A percentile compares a stretch with the other conserved stretches of the same genome.
Evolutionary conservation across 139 green algal genomes (phyloP).

Genomic region (Asterochloris erici): DNA sequence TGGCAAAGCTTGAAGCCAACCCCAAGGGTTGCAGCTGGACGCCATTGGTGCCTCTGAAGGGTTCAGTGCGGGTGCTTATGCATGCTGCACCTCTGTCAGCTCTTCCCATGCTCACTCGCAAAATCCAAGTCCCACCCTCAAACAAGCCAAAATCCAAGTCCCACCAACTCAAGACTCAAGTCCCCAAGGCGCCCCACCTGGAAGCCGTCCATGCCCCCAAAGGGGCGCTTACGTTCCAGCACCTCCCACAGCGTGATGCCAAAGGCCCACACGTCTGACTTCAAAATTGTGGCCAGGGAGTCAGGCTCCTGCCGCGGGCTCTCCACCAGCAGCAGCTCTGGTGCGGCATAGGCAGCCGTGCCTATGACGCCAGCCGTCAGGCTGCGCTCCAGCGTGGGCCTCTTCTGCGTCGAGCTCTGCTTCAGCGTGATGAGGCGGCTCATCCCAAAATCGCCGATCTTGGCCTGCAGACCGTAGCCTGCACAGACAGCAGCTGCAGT

Average conservation of each 20-base stretch:
- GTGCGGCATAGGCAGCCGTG: slow-evolving; percentile 38
- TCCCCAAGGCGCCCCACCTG: slow-evolving; percentile 12
- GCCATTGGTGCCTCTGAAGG: background rate
- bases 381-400: background rate
- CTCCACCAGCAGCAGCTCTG: slow-evolving; percentile 32
- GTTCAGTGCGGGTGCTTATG: no score
- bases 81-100: background rate
- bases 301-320: background rate
- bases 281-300: slow-evolving; percentile 22
- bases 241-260: slow-evolving; percentile 64
- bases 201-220: slow-evolving; percentile 38
- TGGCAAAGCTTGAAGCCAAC: no score
- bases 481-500: slow-evolving; percentile 17
- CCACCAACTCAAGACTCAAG: background rate
- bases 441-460: slow-evolving; percentile 59
- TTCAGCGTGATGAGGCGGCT: slow-evolving; percentile 27
- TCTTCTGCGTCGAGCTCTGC: background rate
- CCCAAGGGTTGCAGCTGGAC: background rate
- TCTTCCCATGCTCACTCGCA: background rate
- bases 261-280: slow-evolving; percentile 50
- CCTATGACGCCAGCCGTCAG: slow-evolving; percentile 44
- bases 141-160: background rate
- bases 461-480: slow-evolving; percentile 45
- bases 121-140: background rate
- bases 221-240: slow-evolving; percentile 41